Conservation (phyloP, 768 basidiomycete species). For the Tulasnella sp. region DNA sequence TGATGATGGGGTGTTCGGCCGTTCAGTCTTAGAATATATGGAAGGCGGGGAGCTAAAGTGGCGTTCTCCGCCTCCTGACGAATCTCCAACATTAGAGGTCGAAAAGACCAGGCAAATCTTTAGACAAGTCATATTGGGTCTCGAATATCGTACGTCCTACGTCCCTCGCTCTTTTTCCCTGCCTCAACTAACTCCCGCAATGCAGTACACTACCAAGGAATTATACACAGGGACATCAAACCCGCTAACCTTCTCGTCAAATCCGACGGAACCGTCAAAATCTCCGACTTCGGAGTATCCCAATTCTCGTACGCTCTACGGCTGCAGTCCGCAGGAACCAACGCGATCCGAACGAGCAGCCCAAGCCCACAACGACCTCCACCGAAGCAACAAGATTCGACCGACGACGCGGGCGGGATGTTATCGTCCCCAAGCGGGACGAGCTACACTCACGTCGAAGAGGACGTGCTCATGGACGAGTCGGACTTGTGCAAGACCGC, state of each 20-base stretch:
- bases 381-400: background rate
- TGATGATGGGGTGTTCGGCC: background rate
- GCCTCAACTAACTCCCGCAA: constrained; percentile 4
- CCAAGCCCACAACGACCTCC: constrained; percentile 1
- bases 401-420: constrained; percentile 28
- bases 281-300: constrained; percentile 96
- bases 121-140: constrained; percentile 84
- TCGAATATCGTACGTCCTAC: constrained; percentile 73
- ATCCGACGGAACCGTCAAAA: constrained; percentile 83
- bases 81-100: constrained; percentile 67
- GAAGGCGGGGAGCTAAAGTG: constrained; percentile 93
- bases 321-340: constrained; percentile 48
- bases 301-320: constrained; percentile 88
- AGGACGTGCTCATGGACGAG: constrained; percentile 58
- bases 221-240: constrained; percentile 99
- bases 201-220: constrained; percentile 90
- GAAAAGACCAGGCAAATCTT: constrained; percentile 78
- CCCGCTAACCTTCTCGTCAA: constrained; percentile 94
- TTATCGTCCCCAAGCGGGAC: background rate
- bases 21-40: constrained; percentile 87
- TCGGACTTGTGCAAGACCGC: constrained; percentile 81
- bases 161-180: constrained; percentile 6
- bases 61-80: constrained; percentile 41
- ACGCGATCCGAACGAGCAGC: constrained; percentile 12
- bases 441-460: background rate